phyloP scores from a whole-genome alignment of 2,329 filamentous ascomycete genomes.

The Meredithiella fracta region DNA sequence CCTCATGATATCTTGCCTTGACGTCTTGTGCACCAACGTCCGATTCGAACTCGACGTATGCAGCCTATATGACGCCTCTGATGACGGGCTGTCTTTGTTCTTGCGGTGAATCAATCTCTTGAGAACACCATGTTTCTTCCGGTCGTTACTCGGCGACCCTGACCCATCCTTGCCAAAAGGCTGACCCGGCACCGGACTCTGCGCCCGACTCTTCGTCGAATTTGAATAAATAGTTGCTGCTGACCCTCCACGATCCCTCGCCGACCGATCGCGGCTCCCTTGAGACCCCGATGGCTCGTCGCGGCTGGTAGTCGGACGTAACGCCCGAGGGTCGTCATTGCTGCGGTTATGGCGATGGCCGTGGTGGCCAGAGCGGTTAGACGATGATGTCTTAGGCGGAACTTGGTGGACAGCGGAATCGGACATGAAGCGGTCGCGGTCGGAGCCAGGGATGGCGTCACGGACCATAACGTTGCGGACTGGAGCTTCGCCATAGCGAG shows the following conservation, averaged over 20 bases:
- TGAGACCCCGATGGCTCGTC: constrained; percentile 36
- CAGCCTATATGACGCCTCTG: constrained; percentile 14
- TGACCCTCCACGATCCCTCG: constrained; percentile 37
- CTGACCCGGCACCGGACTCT: constrained; percentile 64
- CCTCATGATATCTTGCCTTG: constrained; percentile 26
- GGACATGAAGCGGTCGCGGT: constrained; percentile 48
- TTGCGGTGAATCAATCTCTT: constrained; percentile 11
- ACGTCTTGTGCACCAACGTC: constrained; percentile 31
- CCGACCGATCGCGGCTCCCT: constrained; percentile 14
- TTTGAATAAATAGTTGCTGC: constrained; percentile 28
- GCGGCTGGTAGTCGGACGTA: constrained; percentile 57
- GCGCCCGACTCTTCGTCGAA: constrained; percentile 38
- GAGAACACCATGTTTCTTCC: constrained; percentile 21
- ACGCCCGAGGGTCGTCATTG: constrained; percentile 46
- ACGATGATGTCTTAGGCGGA: constrained; percentile 46
- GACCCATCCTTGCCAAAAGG: constrained; percentile 36
- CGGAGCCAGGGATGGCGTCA: constrained; percentile 35
- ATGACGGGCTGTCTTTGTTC: constrained; percentile 11
- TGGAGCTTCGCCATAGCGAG: constrained; percentile 60
- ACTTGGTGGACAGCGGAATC: constrained; percentile 32
- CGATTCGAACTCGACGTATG: constrained; percentile 8
- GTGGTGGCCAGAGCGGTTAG: constrained; percentile 41
- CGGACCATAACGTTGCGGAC: constrained; percentile 49
- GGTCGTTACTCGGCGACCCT: constrained; percentile 18
- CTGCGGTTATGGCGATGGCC: constrained; percentile 52